Evolutionary conservation across 2,329 filamentous ascomycete species (phyloP).

Genomic region (Fusarium tanahbumbuense): DNA sequence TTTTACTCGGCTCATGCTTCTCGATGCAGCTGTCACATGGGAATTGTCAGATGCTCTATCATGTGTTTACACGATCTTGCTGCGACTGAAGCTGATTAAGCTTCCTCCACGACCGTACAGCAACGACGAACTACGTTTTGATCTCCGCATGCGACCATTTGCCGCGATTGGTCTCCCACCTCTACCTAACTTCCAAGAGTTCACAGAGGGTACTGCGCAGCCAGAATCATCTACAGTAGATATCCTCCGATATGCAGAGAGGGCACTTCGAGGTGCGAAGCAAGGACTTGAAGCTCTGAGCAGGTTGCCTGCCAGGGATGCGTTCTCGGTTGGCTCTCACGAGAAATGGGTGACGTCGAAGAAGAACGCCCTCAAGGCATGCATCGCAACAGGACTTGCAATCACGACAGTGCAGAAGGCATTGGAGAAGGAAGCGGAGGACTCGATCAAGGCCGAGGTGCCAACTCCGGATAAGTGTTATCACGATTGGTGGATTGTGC

Average conservation of each 20-base stretch:
- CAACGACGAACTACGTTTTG: constrained; percentile 76
- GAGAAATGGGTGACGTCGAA: constrained; percentile 70
- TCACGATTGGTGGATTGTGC: constrained; percentile 75
- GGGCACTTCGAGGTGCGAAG: constrained; percentile 60
- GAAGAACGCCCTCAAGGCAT: constrained; percentile 73
- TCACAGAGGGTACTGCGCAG: constrained; percentile 58
- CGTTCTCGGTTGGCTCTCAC: constrained; percentile 68
- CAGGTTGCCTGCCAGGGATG: constrained; percentile 62
- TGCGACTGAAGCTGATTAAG: constrained; percentile 67
- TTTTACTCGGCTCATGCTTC: constrained; percentile 69
- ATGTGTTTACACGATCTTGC: constrained; percentile 74
- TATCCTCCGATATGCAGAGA: constrained; percentile 60
- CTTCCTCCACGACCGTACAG: constrained; percentile 71
- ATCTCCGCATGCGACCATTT: constrained; percentile 89
- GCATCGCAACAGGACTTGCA: constrained; percentile 75
- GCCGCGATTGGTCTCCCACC: constrained; percentile 74
- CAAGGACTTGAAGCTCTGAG: constrained; percentile 68
- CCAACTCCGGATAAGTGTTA: constrained; percentile 65
- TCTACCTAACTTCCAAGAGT: constrained; percentile 73
- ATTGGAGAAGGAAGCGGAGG: constrained; percentile 52
- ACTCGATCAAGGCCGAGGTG: constrained; percentile 62
- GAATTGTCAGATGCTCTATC: constrained; percentile 66
- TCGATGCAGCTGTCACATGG: constrained; percentile 73
- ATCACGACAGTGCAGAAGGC: constrained; percentile 70
- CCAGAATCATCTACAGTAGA: constrained; percentile 52